A percentile compares a stretch with the other conserved stretches of the same genome.
Evolutionary conservation across 2,329 filamentous ascomycete genomes (phyloP).

Genomic region (Stemphylium beticola): DNA sequence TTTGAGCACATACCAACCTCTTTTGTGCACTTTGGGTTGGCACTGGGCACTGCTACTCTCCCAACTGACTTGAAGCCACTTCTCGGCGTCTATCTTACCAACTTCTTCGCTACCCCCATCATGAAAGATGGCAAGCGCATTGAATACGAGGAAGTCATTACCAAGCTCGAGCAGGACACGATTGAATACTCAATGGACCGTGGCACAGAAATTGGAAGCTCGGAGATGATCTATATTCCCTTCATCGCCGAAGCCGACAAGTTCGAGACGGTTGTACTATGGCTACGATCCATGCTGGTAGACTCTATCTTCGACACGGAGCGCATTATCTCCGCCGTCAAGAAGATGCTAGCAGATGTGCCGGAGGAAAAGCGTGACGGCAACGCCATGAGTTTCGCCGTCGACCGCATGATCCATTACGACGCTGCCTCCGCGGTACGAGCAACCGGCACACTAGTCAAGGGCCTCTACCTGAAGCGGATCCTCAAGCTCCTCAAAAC

Average conservation of each 20-base stretch:
- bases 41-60: slow-evolving; percentile 78
- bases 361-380: slow-evolving; percentile 91
- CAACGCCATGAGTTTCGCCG: slow-evolving; percentile 66
- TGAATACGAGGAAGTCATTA: slow-evolving; percentile 90
- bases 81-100: slow-evolving; percentile 82
- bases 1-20: slow-evolving; percentile 94
- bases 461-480: slow-evolving; percentile 83
- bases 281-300: slow-evolving; percentile 86
- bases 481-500: slow-evolving; percentile 79
- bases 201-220: slow-evolving; percentile 72
- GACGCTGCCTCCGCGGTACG: slow-evolving; percentile 77
- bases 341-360: slow-evolving; percentile 87
- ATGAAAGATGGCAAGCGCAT: slow-evolving; percentile 75
- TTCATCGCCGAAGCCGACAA: slow-evolving; percentile 90
- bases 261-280: slow-evolving; percentile 80
- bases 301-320: slow-evolving; percentile 84
- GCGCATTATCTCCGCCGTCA: slow-evolving; percentile 66
- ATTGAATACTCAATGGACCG: slow-evolving; percentile 79
- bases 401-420: slow-evolving; percentile 79
- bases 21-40: slow-evolving; percentile 84
- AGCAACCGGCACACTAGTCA: slow-evolving; percentile 82
- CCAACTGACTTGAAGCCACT: slow-evolving; percentile 85
- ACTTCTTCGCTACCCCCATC: slow-evolving; percentile 94
- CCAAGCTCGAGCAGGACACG: slow-evolving; percentile 88
- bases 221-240: slow-evolving; percentile 79